Percentiles rank a stretch among this genome's conserved stretches.
These are phyloP conservation scores for Medicago lupulina DNA, from an alignment of 306 rosid genomes.

Conservation along the genomic window DNA sequence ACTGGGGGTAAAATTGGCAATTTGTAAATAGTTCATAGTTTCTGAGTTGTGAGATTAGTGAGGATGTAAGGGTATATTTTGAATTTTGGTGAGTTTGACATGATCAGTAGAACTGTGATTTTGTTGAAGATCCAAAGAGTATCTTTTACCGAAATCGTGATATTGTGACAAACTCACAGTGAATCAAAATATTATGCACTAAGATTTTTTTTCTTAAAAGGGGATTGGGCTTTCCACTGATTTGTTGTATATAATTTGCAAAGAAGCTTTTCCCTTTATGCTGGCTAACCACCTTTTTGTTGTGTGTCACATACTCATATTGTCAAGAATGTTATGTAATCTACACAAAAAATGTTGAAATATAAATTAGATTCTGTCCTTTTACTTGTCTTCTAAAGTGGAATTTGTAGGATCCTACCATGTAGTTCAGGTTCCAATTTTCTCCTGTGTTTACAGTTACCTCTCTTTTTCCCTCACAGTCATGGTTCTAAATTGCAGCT, in stretches of 20 bases:
- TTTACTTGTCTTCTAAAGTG: not conserved
- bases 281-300: slow-evolving; percentile 7
- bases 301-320: not conserved
- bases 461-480: not conserved
- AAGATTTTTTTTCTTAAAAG: slow-evolving; percentile 20
- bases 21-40: too few relatives aligned
- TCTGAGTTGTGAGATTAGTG: too few relatives aligned
- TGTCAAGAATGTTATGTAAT: not conserved
- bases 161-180: not conserved
- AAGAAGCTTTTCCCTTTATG: not conserved
- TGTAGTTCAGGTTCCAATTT: not conserved
- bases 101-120: not conserved
- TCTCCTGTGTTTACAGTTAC: not conserved
- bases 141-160: not conserved
- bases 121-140: not conserved
- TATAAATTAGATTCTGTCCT: not conserved
- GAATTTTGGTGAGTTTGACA: not conserved
- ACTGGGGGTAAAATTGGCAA: not conserved
- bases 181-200: not conserved
- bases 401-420: not conserved
- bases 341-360: too few relatives aligned
- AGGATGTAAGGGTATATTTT: not conserved
- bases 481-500: not conserved
- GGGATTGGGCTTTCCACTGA: slow-evolving; percentile 26
- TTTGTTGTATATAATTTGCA: slow-evolving; percentile 3